Base-by-base conservation (phyloP, 2,329 filamentous ascomycete species). In the Ustulina deusta region DNA sequence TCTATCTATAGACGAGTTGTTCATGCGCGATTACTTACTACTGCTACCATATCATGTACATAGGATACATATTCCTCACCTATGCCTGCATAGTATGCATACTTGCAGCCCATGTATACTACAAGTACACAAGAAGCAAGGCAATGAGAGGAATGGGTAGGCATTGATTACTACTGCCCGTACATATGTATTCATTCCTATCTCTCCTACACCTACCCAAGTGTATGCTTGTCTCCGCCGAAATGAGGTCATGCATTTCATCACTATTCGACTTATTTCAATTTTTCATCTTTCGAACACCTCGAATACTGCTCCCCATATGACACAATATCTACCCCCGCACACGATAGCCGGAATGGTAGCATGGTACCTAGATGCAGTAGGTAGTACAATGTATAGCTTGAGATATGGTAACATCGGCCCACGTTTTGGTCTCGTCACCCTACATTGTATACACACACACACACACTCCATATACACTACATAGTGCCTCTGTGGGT, bases 151-250 rank as follows among this genome's bases (percentile, higher is more conserved):
- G 22, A 29, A 7, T 42, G n/a, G n/a, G n/a, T n/a, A n/a, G n/a
- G n/a, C n/a, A n/a, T 56, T 56, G 54, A 56, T 56, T 56, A 56
- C 54, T 56, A 56, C 34, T 36, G 9, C 51, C 6, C 40, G 5
- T 17, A 40, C 15, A 40, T 40, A 40, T 4, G 29, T 32, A 32
- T 32, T 3, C 3, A 32, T 32, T n/a, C n/a, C n/a, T n/a, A n/a
- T n/a, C n/a, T n/a, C n/a, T 3, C 11, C 38, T 40, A 40, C 38
- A 40, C 5, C 38, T 15, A 7, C 38, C 38, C 17, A 10, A 15
- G 7, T 15, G 15, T 10, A 42, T 15, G 4, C n/a, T n/a, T 40
- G 20, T 29, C 54, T 27, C 38, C 36, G 22, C 54, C 3, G 13
- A 38, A 29, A 56, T 44, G 22, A 29, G 36, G 5, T 56, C 54